A percentile compares a stretch with the other conserved stretches of the same genome.
These are phyloP conservation scores for Coemansia sp. DNA, from an alignment of 192 early-diverging fungal genomes.

Conservation along the genomic window DNA sequence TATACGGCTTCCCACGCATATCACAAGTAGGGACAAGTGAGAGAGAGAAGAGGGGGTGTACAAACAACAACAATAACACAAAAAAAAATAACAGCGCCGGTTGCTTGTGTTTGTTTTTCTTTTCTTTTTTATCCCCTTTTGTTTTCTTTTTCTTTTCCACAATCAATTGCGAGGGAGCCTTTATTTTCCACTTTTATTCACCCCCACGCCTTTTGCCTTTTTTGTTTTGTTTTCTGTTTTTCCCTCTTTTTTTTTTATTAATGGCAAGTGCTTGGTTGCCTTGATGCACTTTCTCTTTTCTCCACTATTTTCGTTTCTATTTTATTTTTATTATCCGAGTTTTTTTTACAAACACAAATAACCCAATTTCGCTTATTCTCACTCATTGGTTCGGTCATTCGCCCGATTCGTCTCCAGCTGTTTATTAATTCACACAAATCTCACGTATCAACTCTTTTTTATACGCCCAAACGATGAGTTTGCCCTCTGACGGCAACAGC, in stretches of 20 bases:
- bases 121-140: constrained; percentile 13
- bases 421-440: no score
- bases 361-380: no score
- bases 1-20: background rate
- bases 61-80: background rate
- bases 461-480: background rate
- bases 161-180: background rate
- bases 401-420: no score
- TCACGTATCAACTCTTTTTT: no score
- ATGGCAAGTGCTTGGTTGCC: background rate
- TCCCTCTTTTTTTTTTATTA: background rate
- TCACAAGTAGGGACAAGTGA: background rate
- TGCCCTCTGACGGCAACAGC: background rate
- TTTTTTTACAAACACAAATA: background rate
- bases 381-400: no score
- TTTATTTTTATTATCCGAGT: background rate
- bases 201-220: no score
- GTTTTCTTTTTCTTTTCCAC: constrained; percentile 9
- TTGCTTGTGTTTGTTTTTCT: constrained; percentile 7
- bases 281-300: constrained; percentile 7
- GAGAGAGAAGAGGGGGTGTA: background rate
- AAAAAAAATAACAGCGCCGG: constrained; percentile 11
- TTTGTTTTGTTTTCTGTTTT: constrained; percentile 1
- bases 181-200: background rate
- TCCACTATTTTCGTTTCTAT: background rate